phyloP scores from a whole-genome alignment of 495 filamentous ascomycete genomes.

The Trypethelium eluteriae region DNA sequence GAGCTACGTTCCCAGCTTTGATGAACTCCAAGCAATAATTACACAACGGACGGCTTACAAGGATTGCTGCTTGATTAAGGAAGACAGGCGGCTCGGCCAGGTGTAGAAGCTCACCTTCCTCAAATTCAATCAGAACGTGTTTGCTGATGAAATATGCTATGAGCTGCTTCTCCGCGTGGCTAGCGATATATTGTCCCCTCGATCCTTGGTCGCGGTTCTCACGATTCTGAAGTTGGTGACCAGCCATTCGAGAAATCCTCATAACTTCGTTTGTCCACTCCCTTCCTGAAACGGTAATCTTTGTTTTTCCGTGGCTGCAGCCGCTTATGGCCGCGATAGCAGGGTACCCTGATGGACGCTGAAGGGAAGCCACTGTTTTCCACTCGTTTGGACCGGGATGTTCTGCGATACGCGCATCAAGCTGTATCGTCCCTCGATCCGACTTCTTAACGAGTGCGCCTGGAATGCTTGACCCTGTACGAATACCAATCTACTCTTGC shows the following conservation, averaged over 20 bases:
- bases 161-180: neutral
- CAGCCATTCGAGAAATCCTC: neutral
- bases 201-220: neutral
- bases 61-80: neutral
- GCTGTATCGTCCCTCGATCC: no score
- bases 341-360: neutral
- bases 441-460: no score
- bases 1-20: neutral
- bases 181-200: neutral
- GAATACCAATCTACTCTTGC: no score
- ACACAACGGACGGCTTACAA: neutral
- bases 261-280: neutral
- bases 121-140: neutral
- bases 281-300: neutral
- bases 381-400: no score
- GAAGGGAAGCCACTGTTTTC: neutral
- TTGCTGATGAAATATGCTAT: neutral
- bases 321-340: neutral
- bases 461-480: no score
- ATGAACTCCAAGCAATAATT: neutral
- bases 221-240: neutral
- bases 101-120: neutral
- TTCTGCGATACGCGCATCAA: no score
- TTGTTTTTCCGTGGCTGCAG: neutral
- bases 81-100: neutral